phyloP scores from a whole-genome alignment of 176 grass and related monocot genomes.

The Oryza rufipogon region DNA sequence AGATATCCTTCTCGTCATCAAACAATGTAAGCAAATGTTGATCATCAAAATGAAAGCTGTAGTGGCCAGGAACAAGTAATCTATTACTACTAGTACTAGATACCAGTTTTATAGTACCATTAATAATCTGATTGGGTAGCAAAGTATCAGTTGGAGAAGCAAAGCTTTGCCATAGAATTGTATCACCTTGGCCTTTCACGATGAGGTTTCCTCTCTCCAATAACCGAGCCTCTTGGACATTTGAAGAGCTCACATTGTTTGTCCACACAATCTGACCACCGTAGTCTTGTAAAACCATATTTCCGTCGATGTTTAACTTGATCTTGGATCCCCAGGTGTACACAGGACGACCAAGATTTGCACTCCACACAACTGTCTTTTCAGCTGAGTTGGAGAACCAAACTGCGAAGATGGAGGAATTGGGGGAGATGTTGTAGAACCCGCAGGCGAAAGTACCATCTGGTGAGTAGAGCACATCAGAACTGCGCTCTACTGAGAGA shows the following conservation, averaged over 20 bases:
- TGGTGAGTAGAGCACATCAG: constrained; percentile 11
- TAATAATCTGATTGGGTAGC: constrained; percentile 32
- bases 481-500: not conserved
- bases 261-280: constrained; percentile 25
- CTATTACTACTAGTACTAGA: constrained; percentile 16
- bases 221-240: not conserved
- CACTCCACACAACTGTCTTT: constrained; percentile 1
- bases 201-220: constrained; percentile 13
- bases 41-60: constrained; percentile 54
- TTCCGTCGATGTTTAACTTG: constrained; percentile 6
- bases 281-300: constrained; percentile 34
- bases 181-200: constrained; percentile 18
- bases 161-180: constrained; percentile 36
- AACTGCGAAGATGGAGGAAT: constrained; percentile 12
- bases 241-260: constrained; percentile 21
- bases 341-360: constrained; percentile 21
- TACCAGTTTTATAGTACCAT: constrained; percentile 13
- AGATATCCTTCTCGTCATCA: constrained; percentile 41
- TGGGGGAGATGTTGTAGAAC: constrained; percentile 6
- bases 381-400: constrained; percentile 28
- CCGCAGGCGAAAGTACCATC: constrained; percentile 27
- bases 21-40: constrained; percentile 44
- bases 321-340: constrained; percentile 29
- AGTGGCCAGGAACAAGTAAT: constrained; percentile 36
- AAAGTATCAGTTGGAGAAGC: constrained; percentile 35